phyloP scores from a whole-genome alignment of 1,284 basidiomycete species.

The Ganoderma leucocontextum region DNA sequence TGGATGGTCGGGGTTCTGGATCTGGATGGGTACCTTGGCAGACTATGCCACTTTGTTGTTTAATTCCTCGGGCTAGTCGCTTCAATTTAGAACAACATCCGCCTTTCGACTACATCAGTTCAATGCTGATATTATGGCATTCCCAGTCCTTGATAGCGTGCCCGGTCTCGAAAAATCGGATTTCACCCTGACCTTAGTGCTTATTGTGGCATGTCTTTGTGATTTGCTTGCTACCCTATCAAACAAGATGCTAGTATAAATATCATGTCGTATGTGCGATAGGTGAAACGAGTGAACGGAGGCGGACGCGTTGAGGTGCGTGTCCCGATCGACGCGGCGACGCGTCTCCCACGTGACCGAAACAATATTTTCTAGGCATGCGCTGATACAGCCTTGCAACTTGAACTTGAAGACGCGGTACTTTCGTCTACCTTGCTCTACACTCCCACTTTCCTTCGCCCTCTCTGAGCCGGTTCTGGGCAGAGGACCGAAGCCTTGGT shows the following conservation, averaged over 20 bases:
- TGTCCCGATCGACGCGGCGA: conserved; percentile 10
- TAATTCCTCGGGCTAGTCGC: conserved; percentile 10
- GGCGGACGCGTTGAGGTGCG: background rate
- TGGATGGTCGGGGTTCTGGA: conserved; percentile 88
- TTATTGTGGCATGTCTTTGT: too few species aligned
- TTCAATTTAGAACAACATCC: background rate
- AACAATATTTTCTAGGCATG: conserved; percentile 19
- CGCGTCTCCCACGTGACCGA: conserved; percentile 33
- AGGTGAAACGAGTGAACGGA: background rate
- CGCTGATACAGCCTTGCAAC: too few species aligned
- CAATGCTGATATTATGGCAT: too few species aligned
- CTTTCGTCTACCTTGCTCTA: background rate
- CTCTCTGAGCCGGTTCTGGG: background rate
- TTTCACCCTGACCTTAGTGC: too few species aligned
- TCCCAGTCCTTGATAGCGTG: too few species aligned
- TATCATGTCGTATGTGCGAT: background rate
- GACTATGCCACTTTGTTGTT: conserved; percentile 69
- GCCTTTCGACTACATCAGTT: too few species aligned
- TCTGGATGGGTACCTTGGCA: conserved; percentile 84
- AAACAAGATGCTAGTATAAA: background rate
- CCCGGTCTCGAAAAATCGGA: too few species aligned
- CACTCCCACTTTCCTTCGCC: background rate
- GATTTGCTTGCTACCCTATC: background rate
- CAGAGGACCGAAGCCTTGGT: too few species aligned
- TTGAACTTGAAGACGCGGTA: too few species aligned